These are phyloP conservation scores for Hansenula lynferdii DNA, from an alignment of 1,139 yeast genomes.

Conservation along the genomic window DNA sequence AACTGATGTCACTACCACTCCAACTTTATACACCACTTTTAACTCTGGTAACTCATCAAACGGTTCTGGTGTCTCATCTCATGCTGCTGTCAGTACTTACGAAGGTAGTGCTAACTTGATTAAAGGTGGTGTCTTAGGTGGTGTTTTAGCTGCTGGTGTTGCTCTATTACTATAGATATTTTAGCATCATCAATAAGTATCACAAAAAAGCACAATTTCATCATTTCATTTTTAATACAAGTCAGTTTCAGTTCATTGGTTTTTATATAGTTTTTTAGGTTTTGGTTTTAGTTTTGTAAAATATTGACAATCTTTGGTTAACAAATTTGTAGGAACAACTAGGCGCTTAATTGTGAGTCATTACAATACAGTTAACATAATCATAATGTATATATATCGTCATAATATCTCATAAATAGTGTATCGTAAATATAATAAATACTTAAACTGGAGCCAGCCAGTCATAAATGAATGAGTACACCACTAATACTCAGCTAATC, in stretches of 20 bases:
- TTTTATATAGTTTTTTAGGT: too few relatives aligned
- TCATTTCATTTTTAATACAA: too few relatives aligned
- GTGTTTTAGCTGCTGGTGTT: conserved; percentile 5
- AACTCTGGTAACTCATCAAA: conserved; percentile 10
- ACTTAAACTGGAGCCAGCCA: not conserved
- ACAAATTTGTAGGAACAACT: too few relatives aligned
- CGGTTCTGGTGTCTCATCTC: conserved; percentile 13
- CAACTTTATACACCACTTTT: conserved; percentile 27
- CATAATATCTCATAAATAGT: too few relatives aligned
- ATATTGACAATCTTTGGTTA: too few relatives aligned
- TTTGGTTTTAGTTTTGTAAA: too few relatives aligned
- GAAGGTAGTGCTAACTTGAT: conserved; percentile 17
- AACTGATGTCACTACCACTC: conserved; percentile 26
- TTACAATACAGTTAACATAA: not conserved
- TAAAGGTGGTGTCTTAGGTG: conserved; percentile 5
- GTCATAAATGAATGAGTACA: not conserved
- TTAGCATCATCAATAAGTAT: not conserved
- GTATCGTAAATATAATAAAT: not conserved
- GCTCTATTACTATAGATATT: conserved; percentile 2
- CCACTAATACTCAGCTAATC: conserved; percentile 68
- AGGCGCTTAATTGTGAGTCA: too few relatives aligned
- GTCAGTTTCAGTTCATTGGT: too few relatives aligned
- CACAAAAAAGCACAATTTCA: too few relatives aligned
- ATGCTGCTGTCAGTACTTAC: conserved; percentile 21
- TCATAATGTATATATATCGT: too few relatives aligned